Evolutionary conservation across 345 rosid genomes (phyloP), one percentile per base, ranked within the genome.

Genomic region (Lepidium didymum): DNA sequence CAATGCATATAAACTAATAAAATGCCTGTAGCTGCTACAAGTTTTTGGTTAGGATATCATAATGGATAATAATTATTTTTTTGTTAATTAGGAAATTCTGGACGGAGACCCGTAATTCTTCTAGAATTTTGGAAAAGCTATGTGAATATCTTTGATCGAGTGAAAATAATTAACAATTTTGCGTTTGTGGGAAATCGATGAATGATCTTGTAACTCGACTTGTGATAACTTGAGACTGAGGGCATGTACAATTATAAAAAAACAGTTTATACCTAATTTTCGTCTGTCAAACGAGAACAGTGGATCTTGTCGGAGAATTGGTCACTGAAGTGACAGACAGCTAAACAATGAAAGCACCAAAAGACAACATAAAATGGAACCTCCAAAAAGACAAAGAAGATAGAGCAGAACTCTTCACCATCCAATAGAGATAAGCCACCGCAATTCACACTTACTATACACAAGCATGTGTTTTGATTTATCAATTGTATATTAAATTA

Each of bases 271-370:
- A 25, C 27, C 4, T 31, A 37, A n/a, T 10, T n/a, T 37, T 62
- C 5, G 12, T 33, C 4, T 7, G 31, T 14, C 12, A 31, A 64
- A 49, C 6, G n/a, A n/a, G 41, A 38, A 23, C 15, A 38, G 57
- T 72, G 35, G 11, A 21, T 15, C 46, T 29, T 72, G 63, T 71
- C 63, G 75, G 69, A 9, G 16, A 62, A 54, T 51, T 64, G 57
- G 56, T 43, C 37, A 38, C 50, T 29, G 49, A 43, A 27, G 40
- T n/a, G 56, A 62, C 50, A 53, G 62, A 62, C 34, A 54, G 23
- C 62, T 41, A 33, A 43, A 54, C 63, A 23, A 37, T 71, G 25
- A 50, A 62, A 60, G 54, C 45, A 60, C 54, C 14, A 29, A 25
- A 3, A 25, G 27, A 25, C 27, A 25, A 25, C 2, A 25, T 25